Evolutionary conservation across 805 yeast genomes (phyloP), one percentile per base, ranked within the genome.

Genomic region (Torulaspora gathmanii): DNA sequence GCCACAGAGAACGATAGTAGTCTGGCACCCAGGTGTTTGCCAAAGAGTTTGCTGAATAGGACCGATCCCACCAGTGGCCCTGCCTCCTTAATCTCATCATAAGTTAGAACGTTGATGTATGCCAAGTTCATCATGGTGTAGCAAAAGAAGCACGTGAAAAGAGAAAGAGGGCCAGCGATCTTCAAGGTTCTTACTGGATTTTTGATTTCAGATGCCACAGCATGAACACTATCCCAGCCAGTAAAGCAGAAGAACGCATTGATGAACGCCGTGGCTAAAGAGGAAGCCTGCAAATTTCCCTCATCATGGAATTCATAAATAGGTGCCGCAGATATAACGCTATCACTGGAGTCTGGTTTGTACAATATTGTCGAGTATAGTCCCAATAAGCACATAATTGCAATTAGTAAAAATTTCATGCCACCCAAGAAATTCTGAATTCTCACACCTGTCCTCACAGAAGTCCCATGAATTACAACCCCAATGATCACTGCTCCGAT

Each of bases 191-290:
- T 63, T 0, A 69, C 68, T 1, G 86, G 86, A 48, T 80, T 75
- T 46, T 74, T 73, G 29, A 81, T 74, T 55, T 81, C 87, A 38
- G 80, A 77, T 3, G 82, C 69, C 10, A 78, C 81, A 0, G 79
- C 72, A 55, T 80, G 84, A 7, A 80, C 80, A 6, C 75, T 64
- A 51, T 73, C 77, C 85, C 86, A 81, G 3, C 87, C 87, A 4
- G 77, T 70, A 50, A 73, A 78, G 4, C 82, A 75, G 65, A 78
- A 81, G 46, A 76, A 70, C 1, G 83, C 79, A 53, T 76, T 77
- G 17, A 80, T 70, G 20, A 79, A 70, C 0, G 83, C 82, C 37
- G 77, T 64, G 0, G 83, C 74, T 46, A 80, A 63, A 1, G 76
- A 70, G 0, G 83, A 65, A 2, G 70, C 33, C 1, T 74, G 63